phyloP scores from a whole-genome alignment of 2,329 filamentous ascomycete genomes.

The Fusarium humuli region DNA sequence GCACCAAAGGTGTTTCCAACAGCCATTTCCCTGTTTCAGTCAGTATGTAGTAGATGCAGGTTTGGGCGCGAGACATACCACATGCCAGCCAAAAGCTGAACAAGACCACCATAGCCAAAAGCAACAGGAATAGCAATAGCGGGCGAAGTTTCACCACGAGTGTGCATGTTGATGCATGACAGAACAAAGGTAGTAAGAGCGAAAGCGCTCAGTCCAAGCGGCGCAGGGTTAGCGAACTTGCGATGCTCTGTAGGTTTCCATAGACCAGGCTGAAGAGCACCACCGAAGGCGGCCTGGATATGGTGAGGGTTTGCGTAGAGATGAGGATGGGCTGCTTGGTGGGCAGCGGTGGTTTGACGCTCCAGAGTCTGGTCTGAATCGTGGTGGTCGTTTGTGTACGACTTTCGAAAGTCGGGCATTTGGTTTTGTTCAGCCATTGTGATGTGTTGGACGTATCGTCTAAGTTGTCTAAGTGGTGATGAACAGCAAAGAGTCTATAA shows the following conservation, averaged over 20 bases:
- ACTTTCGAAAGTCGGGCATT: constrained; percentile 12
- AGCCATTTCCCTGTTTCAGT: constrained; percentile 78
- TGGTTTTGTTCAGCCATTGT: constrained; percentile 38
- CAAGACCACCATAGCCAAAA: constrained; percentile 77
- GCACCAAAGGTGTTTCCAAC: constrained; percentile 90
- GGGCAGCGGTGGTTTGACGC: constrained; percentile 25
- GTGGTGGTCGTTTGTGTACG: constrained; percentile 32
- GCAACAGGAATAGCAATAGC: constrained; percentile 77
- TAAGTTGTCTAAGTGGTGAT: constrained; percentile 2
- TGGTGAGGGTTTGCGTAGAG: constrained; percentile 44
- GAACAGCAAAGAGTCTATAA: neutral
- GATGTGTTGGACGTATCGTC: constrained; percentile 8
- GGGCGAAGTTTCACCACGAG: constrained; percentile 68
- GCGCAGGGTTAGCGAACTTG: constrained; percentile 83
- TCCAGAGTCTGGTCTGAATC: constrained; percentile 47
- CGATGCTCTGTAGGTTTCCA: constrained; percentile 73
- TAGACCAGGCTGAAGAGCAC: constrained; percentile 77
- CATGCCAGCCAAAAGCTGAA: constrained; percentile 87
- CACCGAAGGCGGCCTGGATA: constrained; percentile 68
- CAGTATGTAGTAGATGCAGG: neutral
- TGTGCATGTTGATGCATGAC: constrained; percentile 77
- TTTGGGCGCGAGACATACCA: constrained; percentile 68
- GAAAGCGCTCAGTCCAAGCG: constrained; percentile 81
- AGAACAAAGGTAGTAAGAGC: constrained; percentile 86
- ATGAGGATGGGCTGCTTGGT: constrained; percentile 42